These are phyloP conservation scores for Lactarius trivialis DNA, from an alignment of 768 basidiomycete genomes.

Conservation along the genomic window DNA sequence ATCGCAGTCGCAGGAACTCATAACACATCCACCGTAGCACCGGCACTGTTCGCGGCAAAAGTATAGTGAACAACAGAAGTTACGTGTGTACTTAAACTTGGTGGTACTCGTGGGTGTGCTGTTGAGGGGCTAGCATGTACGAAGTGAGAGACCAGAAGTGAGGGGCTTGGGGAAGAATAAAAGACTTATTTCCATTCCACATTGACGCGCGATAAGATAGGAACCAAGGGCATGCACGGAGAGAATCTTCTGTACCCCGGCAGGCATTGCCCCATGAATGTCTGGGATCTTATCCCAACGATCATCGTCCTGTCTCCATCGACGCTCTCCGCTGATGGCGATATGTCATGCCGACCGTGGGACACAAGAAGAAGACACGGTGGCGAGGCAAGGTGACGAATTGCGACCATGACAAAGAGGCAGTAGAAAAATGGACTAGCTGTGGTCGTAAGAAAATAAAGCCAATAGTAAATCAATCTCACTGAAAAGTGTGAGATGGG, in stretches of 20 bases:
- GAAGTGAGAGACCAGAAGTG: background rate
- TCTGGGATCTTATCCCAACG: background rate
- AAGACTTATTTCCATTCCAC: background rate
- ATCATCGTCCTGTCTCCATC: background rate
- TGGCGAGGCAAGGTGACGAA: background rate
- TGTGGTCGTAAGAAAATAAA: background rate
- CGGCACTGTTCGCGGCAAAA: background rate
- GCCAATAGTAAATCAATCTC: background rate
- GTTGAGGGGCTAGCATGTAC: background rate
- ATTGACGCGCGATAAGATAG: background rate
- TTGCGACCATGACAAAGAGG: background rate
- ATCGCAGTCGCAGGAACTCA: conserved; percentile 44
- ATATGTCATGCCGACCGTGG: background rate
- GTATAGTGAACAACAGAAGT: background rate
- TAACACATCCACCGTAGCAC: background rate
- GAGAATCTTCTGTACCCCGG: background rate
- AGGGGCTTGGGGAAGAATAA: background rate
- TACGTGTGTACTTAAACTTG: background rate
- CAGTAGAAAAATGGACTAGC: background rate
- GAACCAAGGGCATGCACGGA: background rate
- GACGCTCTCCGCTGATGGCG: background rate
- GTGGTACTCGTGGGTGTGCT: background rate
- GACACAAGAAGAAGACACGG: background rate
- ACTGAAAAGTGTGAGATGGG: background rate
- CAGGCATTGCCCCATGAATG: background rate